Base-by-base conservation (phyloP, 208 protist species). In the Leishmania tarentolae region DNA sequence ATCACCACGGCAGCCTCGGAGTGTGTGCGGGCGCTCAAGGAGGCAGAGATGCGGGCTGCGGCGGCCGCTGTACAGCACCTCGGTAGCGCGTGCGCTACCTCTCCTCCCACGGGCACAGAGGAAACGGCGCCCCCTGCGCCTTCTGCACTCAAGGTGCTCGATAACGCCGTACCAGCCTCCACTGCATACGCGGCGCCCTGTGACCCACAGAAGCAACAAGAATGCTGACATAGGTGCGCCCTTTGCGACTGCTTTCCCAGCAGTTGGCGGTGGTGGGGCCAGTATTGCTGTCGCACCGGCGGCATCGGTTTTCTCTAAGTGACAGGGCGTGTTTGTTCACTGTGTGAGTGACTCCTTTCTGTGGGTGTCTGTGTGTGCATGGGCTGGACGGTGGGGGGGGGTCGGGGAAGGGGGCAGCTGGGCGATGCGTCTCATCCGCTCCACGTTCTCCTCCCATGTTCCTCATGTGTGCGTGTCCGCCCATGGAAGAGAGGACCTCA, bases 1-100 rank as follows among this genome's bases (percentile, higher is more conserved):
- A 95, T 97, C 53, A 88, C 89, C 59, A 80, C 87, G 57, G 86
- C 93, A 24, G 93, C 92, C 65, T 88, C 88, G 3, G 90, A 94
- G 61, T 95, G 91, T 74, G 83, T 95, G n/a, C 70, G 79, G 17
- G 91, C 91, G 50, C 84, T 97, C 35, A 76, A 90, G 50, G 87
- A 86, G 37, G 92, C 88, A 44, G 93, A 95, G 87, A 61, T 69
- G 31, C 85, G 85, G 15, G 87, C 85, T 0, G 47, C 76, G 31
- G 75, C 74, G 52, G 47, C 72, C 15, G 72, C 80, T 11, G 28
- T 57, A 11, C 75, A 75, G 56, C 1, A 19, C 35, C 7, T 57
- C 78, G 21, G 44, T 46, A 24, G 71, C 40, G 57, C 42, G 28
- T 19, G 17, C 13, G n/a, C 52, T 4, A 35, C 40, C 24, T 4